phyloP scores from a whole-genome alignment of 257 asterid species.

The Solanum pinnatisectum region DNA sequence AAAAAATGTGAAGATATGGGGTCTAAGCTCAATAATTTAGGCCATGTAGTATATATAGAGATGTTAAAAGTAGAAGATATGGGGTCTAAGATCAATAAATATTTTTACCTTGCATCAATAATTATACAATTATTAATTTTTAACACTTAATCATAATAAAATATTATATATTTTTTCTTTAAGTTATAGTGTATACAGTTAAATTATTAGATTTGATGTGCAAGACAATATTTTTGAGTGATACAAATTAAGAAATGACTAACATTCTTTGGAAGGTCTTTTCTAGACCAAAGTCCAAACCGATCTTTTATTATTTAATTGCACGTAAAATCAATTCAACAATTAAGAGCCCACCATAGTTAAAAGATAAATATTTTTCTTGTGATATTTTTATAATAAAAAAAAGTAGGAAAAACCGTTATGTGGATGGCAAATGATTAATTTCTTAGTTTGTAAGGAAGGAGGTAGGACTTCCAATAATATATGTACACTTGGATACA shows the following conservation, averaged over 20 bases:
- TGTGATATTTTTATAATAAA: neutral
- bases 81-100: too few species aligned
- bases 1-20: neutral
- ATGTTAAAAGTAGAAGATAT: too few species aligned
- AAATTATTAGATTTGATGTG: neutral
- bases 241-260: neutral
- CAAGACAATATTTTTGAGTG: neutral
- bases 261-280: neutral
- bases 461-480: neutral
- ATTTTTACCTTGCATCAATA: neutral
- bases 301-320: neutral
- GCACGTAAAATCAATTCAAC: neutral
- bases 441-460: constrained; percentile 58
- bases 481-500: neutral
- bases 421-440: constrained; percentile 13
- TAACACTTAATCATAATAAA: too few species aligned
- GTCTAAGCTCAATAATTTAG: neutral
- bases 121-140: neutral
- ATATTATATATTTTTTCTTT: neutral
- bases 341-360: neutral
- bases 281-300: neutral
- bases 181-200: neutral
- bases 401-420: neutral
- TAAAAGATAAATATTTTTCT: neutral
- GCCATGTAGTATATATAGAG: too few species aligned